A percentile compares a stretch with the other conserved stretches of the same genome.
phyloP scores from a whole-genome alignment of 352 stramenopile genomes.

The Phytophthora vignae region DNA sequence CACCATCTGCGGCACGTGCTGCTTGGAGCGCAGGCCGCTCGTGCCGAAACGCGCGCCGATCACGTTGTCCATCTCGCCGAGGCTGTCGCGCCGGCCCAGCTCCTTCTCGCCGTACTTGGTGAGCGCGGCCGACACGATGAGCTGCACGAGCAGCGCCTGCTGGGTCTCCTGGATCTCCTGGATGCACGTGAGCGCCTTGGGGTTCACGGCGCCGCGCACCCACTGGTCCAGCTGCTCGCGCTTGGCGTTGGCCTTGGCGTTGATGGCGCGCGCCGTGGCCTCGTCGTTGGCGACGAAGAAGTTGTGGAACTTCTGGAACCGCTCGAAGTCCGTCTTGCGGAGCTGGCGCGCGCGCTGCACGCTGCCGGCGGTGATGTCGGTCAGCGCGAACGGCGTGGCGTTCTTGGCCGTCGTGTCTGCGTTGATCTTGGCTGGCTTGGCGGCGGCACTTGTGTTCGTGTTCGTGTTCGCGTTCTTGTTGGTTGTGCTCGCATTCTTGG shows the following conservation, averaged over 20 bases:
- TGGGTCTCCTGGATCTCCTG: constrained; percentile 16
- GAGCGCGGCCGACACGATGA: constrained; percentile 18
- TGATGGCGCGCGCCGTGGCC: background rate
- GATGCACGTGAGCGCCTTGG: constrained; percentile 14
- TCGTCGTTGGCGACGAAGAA: constrained; percentile 16
- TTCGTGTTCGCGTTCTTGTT: constrained; percentile 1
- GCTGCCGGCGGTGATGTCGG: constrained; percentile 3
- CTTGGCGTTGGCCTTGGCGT: constrained; percentile 4
- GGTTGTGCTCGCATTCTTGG: background rate
- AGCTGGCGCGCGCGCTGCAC: constrained; percentile 16
- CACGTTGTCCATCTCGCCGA: constrained; percentile 10
- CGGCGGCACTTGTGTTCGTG: background rate
- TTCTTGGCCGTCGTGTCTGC: too few species aligned
- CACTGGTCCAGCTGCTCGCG: constrained; percentile 16
- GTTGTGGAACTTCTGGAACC: constrained; percentile 16
- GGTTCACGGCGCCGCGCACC: constrained; percentile 2
- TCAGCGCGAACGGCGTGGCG: background rate
- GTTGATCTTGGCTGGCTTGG: background rate
- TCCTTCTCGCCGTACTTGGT: constrained; percentile 22
- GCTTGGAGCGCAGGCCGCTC: constrained; percentile 4
- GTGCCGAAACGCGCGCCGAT: background rate
- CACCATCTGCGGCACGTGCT: background rate
- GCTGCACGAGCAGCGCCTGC: constrained; percentile 1
- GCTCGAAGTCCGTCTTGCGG: constrained; percentile 11
- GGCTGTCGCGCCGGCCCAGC: background rate